A percentile compares a stretch with the other conserved stretches of the same genome.
These are phyloP conservation scores for Trichoderma aggressivum DNA, from an alignment of 2,329 filamentous ascomycete genomes.

Conservation along the genomic window DNA sequence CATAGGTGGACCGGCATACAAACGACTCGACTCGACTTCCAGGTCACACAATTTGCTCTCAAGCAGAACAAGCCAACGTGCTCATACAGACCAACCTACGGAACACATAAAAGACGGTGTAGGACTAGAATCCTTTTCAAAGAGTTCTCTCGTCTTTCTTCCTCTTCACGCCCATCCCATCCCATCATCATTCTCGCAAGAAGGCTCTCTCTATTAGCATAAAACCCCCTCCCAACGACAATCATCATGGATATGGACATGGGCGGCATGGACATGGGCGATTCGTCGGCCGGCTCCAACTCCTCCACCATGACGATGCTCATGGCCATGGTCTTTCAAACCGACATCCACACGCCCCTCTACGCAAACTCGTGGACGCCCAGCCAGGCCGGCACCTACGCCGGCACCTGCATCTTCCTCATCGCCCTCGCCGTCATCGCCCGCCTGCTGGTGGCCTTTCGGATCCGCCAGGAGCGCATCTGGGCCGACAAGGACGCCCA, in stretches of 20 bases:
- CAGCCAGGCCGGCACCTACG: slow-evolving; percentile 65
- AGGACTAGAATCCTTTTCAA: background rate
- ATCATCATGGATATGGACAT: slow-evolving; percentile 24
- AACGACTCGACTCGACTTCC: background rate
- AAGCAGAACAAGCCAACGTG: background rate
- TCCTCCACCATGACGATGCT: slow-evolving; percentile 21
- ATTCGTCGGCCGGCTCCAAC: slow-evolving; percentile 17
- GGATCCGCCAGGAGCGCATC: slow-evolving; percentile 57
- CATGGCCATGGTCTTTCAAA: slow-evolving; percentile 61
- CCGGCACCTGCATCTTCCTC: slow-evolving; percentile 88
- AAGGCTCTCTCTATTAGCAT: background rate
- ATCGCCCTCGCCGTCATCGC: slow-evolving; percentile 69
- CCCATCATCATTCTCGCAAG: background rate
- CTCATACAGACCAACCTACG: background rate
- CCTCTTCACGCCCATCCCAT: background rate
- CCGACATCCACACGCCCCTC: slow-evolving; percentile 45
- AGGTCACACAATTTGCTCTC: background rate
- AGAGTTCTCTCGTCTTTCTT: background rate
- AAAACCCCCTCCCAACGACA: background rate
- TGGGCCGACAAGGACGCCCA: slow-evolving; percentile 71
- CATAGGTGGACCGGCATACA: background rate
- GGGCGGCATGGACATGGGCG: slow-evolving; percentile 9
- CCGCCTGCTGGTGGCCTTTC: slow-evolving; percentile 69
- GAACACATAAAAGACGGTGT: background rate
- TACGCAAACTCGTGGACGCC: slow-evolving; percentile 73